Base-by-base conservation (phyloP, 2,329 filamentous ascomycete species). In the Triangularia verruculosa region DNA sequence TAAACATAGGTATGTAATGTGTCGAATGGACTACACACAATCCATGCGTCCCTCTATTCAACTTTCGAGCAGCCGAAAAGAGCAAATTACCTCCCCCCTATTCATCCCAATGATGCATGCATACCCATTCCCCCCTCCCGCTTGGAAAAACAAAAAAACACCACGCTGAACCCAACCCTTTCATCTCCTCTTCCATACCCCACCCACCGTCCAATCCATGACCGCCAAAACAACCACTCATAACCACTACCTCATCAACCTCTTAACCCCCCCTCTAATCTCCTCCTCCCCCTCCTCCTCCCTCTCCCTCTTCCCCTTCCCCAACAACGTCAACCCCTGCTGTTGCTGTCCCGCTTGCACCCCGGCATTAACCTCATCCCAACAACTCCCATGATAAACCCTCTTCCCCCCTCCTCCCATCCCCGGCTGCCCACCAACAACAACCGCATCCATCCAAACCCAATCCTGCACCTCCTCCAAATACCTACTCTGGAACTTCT, bases 391-490 rank as follows among this genome's bases (percentile, higher is more conserved):
- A 76, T 99, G 95, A 72, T 92, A 98, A 15, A 95, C 89, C 67
- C 92, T 87, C 62, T 17, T 39, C 24, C 27, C 25, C 17, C 39
- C 39, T 13, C 15, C 39, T 3, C 84, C n/a, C 86, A n/a, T 5
- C 34, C 34, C 30, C 8, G 6, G 11, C 11, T n/a, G n/a, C n/a
- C n/a, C n/a, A n/a, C 90, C 91, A 28, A 96, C 86, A 68, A 89
- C 85, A 58, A 91, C 82, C 0, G 94, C 91, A 75, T 99, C 94
- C 75, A 92, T 89, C 91, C 95, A 98, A 47, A 99, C 94, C 85
- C 93, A 98, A 72, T 99, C 94, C 76, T 98, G 93, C 17, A 90
- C 91, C 67, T 96, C 92, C 70, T 96, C 92, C 6, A 94, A 88
- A 90, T 93, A 98, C 68, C 90, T 90, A 68, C 77, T 92, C 78